Percentiles rank a stretch among this genome's conserved stretches.
phyloP scores from a whole-genome alignment of 2,329 filamentous ascomycete genomes.

The Exophiala lecanii-corni region DNA sequence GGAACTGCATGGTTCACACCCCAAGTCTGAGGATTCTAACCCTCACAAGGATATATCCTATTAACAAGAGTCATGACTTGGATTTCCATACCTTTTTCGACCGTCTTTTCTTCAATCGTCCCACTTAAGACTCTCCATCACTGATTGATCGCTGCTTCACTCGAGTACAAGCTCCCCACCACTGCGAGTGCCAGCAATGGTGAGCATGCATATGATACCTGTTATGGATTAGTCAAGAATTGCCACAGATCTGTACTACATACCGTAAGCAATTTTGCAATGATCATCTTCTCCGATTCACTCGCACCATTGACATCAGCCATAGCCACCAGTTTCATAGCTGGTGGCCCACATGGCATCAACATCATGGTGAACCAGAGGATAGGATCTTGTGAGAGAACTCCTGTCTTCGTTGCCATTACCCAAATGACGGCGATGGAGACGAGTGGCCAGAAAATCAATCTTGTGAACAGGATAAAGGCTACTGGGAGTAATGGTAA shows the following conservation, averaged over 20 bases:
- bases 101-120: no score
- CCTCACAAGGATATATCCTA: no score
- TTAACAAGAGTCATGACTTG: no score
- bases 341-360: conserved; percentile 53
- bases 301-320: conserved; percentile 36
- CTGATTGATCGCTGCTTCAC: conserved; percentile 27
- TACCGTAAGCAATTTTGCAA: conserved; percentile 45
- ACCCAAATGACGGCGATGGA: conserved; percentile 53
- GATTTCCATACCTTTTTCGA: no score
- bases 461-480: conserved; percentile 49
- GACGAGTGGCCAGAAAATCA: conserved; percentile 55
- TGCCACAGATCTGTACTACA: conserved; percentile 1
- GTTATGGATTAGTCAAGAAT: conserved; percentile 5
- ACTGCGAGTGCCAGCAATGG: conserved; percentile 32
- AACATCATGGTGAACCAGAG: conserved; percentile 62
- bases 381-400: conserved; percentile 55
- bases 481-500: conserved; percentile 41
- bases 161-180: conserved; percentile 32
- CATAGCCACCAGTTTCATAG: conserved; percentile 51
- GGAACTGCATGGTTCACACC: no score
- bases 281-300: conserved; percentile 47
- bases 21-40: no score
- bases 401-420: conserved; percentile 48
- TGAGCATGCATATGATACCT: conserved; percentile 33
- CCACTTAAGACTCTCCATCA: no score